phyloP scores from a whole-genome alignment of 1,284 basidiomycete genomes.

The Gymnopus androsaceus region DNA sequence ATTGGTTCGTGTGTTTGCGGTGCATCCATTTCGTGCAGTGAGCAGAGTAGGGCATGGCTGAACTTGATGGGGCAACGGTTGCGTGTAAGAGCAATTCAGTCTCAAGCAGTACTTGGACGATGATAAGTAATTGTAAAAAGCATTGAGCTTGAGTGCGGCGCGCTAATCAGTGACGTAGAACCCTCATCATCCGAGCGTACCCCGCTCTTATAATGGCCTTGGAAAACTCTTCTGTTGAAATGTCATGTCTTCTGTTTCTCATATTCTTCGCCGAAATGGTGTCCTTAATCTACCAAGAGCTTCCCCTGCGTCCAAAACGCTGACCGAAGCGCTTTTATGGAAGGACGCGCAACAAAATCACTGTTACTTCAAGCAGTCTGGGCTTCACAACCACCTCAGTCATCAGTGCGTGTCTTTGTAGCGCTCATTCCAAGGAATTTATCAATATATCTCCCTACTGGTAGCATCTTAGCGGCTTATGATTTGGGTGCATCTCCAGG shows the following conservation, averaged over 20 bases:
- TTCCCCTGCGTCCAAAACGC: conserved; percentile 46
- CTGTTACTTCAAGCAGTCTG: conserved; percentile 51
- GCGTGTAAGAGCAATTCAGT: too few relatives aligned
- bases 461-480: conserved; percentile 63
- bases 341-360: conserved; percentile 60
- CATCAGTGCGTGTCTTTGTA: conserved; percentile 44
- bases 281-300: conserved; percentile 52
- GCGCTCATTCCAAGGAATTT: not conserved
- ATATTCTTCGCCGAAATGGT: conserved; percentile 34
- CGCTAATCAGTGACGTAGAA: too few relatives aligned
- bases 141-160: too few relatives aligned
- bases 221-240: too few relatives aligned
- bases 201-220: too few relatives aligned
- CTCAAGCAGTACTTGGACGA: too few relatives aligned
- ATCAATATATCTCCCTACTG: not conserved
- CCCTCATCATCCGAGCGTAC: too few relatives aligned
- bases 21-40: too few relatives aligned
- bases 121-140: too few relatives aligned
- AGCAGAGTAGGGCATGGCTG: too few relatives aligned
- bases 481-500: conserved; percentile 59
- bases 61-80: too few relatives aligned
- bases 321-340: conserved; percentile 50
- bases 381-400: conserved; percentile 68
- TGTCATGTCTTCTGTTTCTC: conserved; percentile 12
- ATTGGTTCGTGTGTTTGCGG: too few relatives aligned